Conservation (phyloP, 2,329 filamentous ascomycete genomes). For the Aspergillus novoparasiticus region DNA sequence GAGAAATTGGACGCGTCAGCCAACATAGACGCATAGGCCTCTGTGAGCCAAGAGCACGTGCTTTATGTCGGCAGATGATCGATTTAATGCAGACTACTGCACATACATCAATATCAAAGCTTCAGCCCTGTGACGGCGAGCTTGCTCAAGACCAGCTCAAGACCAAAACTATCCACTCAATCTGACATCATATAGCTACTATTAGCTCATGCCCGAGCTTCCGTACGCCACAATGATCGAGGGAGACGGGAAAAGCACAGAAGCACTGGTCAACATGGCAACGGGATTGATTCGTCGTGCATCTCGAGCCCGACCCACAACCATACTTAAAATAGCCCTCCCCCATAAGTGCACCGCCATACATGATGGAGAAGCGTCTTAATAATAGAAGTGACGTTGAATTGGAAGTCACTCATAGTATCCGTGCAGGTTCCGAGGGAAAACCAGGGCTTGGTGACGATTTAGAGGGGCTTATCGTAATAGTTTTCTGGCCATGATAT, state of each 20-base stretch:
- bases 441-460: no score
- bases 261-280: not conserved
- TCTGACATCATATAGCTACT: not conserved
- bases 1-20: conserved; percentile 2
- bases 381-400: not conserved
- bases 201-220: not conserved
- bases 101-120: conserved; percentile 5
- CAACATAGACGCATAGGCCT: not conserved
- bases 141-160: not conserved
- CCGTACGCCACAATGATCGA: not conserved
- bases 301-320: conserved; percentile 9
- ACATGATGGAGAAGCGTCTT: conserved; percentile 1
- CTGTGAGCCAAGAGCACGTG: conserved; percentile 2
- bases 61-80: not conserved
- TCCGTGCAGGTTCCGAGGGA: not conserved
- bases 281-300: not conserved
- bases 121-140: conserved; percentile 13
- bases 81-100: not conserved
- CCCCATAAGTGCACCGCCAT: conserved; percentile 14
- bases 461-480: not conserved
- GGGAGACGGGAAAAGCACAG: not conserved
- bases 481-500: not conserved
- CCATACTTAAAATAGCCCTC: conserved; percentile 12
- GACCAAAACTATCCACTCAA: conserved; percentile 2
- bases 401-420: not conserved